Percentiles rank a stretch among this genome's conserved stretches.
Evolutionary conservation across 2,329 filamentous ascomycete genomes (phyloP).

Genomic region (Alternaria burnsii): DNA sequence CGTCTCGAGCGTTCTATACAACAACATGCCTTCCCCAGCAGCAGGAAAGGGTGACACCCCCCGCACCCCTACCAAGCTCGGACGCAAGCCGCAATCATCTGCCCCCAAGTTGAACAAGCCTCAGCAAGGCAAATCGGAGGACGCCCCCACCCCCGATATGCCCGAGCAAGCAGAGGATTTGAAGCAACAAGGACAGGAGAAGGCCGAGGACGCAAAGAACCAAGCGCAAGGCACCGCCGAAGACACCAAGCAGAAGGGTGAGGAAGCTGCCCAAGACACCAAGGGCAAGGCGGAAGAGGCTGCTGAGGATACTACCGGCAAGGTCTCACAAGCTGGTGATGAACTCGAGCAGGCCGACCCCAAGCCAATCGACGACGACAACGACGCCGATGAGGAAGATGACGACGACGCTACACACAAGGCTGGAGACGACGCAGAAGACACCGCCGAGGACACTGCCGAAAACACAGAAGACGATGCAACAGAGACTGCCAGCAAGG

Average conservation of each 20-base stretch:
- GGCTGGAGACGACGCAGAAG: slow-evolving; percentile 57
- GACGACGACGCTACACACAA: slow-evolving; percentile 55
- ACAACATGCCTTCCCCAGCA: slow-evolving; percentile 61
- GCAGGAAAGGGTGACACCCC: slow-evolving; percentile 59
- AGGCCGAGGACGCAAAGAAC: slow-evolving; percentile 48
- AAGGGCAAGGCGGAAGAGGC: slow-evolving; percentile 49
- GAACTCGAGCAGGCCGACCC: slow-evolving; percentile 57
- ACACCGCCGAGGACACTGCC: slow-evolving; percentile 43
- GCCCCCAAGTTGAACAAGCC: slow-evolving; percentile 55
- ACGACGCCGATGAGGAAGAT: slow-evolving; percentile 39
- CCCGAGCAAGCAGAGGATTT: slow-evolving; percentile 48
- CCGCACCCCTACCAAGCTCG: slow-evolving; percentile 62
- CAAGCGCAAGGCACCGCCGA: slow-evolving; percentile 52
- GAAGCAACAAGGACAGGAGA: slow-evolving; percentile 49
- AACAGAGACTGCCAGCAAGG: slow-evolving; percentile 45
- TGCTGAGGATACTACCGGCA: slow-evolving; percentile 53
- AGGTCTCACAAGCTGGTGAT: slow-evolving; percentile 58
- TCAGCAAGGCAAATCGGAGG: slow-evolving; percentile 40
- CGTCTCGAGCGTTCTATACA: slow-evolving; percentile 40
- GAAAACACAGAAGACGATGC: slow-evolving; percentile 54
- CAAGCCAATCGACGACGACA: slow-evolving; percentile 56
- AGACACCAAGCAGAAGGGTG: slow-evolving; percentile 42
- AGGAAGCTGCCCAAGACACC: slow-evolving; percentile 46
- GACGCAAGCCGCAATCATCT: slow-evolving; percentile 53
- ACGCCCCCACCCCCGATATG: slow-evolving; percentile 48